phyloP scores from a whole-genome alignment of 768 basidiomycete species.

The Trametes villosa region DNA sequence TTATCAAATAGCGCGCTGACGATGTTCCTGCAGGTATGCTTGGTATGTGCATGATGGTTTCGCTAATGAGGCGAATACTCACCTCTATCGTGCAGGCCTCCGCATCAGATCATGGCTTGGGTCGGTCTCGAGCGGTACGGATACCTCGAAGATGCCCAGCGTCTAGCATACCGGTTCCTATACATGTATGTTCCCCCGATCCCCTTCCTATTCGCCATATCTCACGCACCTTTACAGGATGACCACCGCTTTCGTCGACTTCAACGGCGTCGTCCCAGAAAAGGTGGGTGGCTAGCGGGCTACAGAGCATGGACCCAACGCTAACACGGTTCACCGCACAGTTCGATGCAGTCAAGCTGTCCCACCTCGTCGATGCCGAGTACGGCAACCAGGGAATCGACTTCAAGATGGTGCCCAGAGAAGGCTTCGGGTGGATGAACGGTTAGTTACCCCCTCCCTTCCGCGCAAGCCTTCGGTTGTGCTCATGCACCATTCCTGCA shows the following conservation, averaged over 20 bases:
- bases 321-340: constrained; percentile 31
- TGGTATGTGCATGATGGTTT: constrained; percentile 46
- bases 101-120: constrained; percentile 99
- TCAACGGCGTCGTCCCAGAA: constrained; percentile 97
- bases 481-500: constrained; percentile 33
- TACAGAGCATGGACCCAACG: not conserved
- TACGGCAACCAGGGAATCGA: constrained; percentile 96
- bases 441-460: constrained; percentile 43
- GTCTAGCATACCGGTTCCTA: constrained; percentile 94
- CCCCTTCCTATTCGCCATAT: constrained; percentile 2
- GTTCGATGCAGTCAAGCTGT: constrained; percentile 96
- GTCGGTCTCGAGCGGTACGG: constrained; percentile 97
- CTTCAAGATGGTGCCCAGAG: constrained; percentile 96
- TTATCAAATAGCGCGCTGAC: constrained; percentile 17
- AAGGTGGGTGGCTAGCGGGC: constrained; percentile 56
- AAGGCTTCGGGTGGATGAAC: constrained; percentile 99
- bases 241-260: constrained; percentile 94
- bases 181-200: constrained; percentile 72
- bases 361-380: constrained; percentile 95
- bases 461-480: constrained; percentile 1
- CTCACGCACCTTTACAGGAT: constrained; percentile 54
- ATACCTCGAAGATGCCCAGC: constrained; percentile 89
- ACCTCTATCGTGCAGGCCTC: constrained; percentile 60
- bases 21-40: constrained; percentile 55
- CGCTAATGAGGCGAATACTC: not conserved